Evolutionary conservation across 805 yeast genomes (phyloP).

Genomic region (Pichia exigua): DNA sequence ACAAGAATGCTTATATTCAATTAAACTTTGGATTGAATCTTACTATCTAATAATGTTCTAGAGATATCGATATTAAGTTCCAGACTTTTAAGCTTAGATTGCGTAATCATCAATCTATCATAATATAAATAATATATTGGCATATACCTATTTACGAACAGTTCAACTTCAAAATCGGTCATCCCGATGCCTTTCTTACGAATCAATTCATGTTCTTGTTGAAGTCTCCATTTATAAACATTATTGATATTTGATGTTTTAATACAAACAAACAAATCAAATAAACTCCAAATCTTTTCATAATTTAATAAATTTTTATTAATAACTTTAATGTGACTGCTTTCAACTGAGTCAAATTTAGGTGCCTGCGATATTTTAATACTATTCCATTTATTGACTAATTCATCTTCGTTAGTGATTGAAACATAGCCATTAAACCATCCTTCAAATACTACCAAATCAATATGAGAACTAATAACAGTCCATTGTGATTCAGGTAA

Average conservation of each 20-base stretch:
- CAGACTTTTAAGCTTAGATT: conserved; percentile 5
- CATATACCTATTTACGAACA: conserved; percentile 78
- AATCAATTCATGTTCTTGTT: conserved; percentile 64
- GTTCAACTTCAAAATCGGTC: conserved; percentile 60
- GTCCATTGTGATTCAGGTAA: conserved; percentile 34
- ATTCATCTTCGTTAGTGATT: conserved; percentile 24
- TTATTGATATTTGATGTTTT: conserved; percentile 51
- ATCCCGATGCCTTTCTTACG: conserved; percentile 59
- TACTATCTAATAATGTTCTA: neutral
- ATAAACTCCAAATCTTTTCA: conserved; percentile 43
- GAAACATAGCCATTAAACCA: conserved; percentile 83
- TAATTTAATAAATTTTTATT: conserved; percentile 49
- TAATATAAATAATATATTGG: conserved; percentile 75
- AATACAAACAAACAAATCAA: conserved; percentile 55
- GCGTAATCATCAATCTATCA: conserved; percentile 12
- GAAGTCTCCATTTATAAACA: conserved; percentile 72
- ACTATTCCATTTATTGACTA: conserved; percentile 24
- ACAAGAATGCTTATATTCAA: conserved; percentile 6
- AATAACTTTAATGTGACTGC: conserved; percentile 29
- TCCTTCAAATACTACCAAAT: conserved; percentile 78
- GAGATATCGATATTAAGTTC: conserved; percentile 9
- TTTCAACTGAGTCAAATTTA: conserved; percentile 15
- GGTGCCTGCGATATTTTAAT: conserved; percentile 13
- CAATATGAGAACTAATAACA: conserved; percentile 32
- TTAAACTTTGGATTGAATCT: neutral